Percentiles rank a stretch among this genome's conserved stretches.
phyloP scores from a whole-genome alignment of 2,329 filamentous ascomycete species.

The Penicillium sp. region DNA sequence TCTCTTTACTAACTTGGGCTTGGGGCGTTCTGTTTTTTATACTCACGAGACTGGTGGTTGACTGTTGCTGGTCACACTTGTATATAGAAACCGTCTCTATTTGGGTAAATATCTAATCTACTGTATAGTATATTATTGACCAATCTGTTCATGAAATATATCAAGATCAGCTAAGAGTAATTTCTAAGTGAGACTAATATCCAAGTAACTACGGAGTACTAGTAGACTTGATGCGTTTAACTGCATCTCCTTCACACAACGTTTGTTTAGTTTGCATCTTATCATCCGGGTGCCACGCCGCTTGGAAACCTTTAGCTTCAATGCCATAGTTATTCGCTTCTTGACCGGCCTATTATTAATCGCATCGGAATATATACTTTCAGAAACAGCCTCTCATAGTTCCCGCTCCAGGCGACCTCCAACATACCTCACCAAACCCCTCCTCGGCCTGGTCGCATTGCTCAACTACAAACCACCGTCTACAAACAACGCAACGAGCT shows the following conservation, averaged over 20 bases:
- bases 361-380: neutral
- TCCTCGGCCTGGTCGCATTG: neutral
- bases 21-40: slow-evolving; percentile 1
- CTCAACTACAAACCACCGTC: neutral
- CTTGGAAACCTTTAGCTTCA: neutral
- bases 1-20: slow-evolving; percentile 1
- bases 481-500: neutral
- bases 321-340: neutral
- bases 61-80: slow-evolving; percentile 11
- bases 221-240: neutral
- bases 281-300: slow-evolving; percentile 6
- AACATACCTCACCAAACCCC: neutral
- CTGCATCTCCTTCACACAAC: neutral
- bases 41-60: slow-evolving; percentile 5
- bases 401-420: neutral
- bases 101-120: slow-evolving; percentile 16
- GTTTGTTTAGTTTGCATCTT: slow-evolving; percentile 25
- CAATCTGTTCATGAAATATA: neutral
- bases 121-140: slow-evolving; percentile 18
- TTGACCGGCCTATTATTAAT: neutral
- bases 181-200: neutral
- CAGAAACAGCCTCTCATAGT: neutral
- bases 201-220: neutral
- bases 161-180: neutral
- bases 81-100: slow-evolving; percentile 17